Evolutionary conservation across 305 asterid species (phyloP).

Genomic region (Stenogyne calaminthoides): DNA sequence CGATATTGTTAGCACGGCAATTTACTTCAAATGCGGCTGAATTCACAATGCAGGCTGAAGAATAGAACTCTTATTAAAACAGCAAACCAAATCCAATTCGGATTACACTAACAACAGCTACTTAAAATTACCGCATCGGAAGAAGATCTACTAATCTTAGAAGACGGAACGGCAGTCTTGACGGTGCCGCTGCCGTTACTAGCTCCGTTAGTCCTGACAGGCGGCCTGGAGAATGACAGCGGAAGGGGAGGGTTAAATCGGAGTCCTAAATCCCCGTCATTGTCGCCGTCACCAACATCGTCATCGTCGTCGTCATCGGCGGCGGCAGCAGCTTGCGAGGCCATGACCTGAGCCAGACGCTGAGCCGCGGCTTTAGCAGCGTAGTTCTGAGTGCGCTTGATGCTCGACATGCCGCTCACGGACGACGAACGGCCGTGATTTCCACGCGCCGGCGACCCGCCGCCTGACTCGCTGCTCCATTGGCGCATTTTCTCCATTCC

Average conservation of each 20-base stretch:
- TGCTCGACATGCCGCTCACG: conserved; percentile 74
- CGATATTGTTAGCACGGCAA: conserved; percentile 3
- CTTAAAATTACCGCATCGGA: conserved; percentile 77
- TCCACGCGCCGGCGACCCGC: conserved; percentile 53
- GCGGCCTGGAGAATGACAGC: conserved; percentile 59
- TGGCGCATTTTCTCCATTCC: conserved; percentile 71
- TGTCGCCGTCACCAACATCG: conserved; percentile 44
- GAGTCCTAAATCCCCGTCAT: conserved; percentile 64
- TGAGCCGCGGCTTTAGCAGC: conserved; percentile 99
- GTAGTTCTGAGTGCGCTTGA: conserved; percentile 90
- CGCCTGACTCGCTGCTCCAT: conserved; percentile 80
- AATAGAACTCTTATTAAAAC: background rate
- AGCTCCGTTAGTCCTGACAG: conserved; percentile 38
- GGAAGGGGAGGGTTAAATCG: conserved; percentile 74
- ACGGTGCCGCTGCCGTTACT: conserved; percentile 33
- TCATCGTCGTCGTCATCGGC: conserved; percentile 58
- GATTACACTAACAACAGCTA: conserved; percentile 11
- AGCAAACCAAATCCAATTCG: background rate
- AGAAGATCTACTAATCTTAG: conserved; percentile 77
- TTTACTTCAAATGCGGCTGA: conserved; percentile 18
- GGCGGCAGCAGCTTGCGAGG: conserved; percentile 77
- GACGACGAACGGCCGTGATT: conserved; percentile 76
- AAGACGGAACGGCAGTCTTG: conserved; percentile 46
- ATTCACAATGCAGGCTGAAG: conserved; percentile 23
- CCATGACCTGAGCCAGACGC: conserved; percentile 99